phyloP scores from a whole-genome alignment of 257 asterid species.

The Prunella vulgaris region DNA sequence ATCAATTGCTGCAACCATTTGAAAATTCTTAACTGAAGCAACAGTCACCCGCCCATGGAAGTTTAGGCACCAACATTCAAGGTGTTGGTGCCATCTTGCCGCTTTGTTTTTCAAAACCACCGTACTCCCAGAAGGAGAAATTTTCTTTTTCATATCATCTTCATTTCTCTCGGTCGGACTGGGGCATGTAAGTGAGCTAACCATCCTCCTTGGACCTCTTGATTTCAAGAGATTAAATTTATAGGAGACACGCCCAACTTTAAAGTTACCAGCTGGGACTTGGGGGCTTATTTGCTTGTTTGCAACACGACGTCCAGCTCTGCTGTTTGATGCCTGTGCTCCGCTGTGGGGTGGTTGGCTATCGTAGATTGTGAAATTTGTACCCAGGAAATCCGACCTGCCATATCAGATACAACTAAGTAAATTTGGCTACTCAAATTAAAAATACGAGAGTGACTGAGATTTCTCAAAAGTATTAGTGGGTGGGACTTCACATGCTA shows the following conservation, averaged over 20 bases:
- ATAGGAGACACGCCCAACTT: slow-evolving; percentile 71
- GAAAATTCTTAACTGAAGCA: slow-evolving; percentile 94
- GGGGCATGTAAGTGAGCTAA: slow-evolving; percentile 52
- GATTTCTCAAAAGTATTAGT: background rate
- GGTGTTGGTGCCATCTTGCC: slow-evolving; percentile 90
- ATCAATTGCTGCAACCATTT: slow-evolving; percentile 65
- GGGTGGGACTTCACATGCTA: background rate
- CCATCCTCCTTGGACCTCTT: slow-evolving; percentile 94
- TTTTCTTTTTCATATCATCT: slow-evolving; percentile 24
- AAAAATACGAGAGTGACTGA: background rate
- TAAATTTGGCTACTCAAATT: background rate
- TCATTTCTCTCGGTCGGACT: slow-evolving; percentile 13
- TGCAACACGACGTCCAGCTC: slow-evolving; percentile 69
- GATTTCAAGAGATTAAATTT: slow-evolving; percentile 85
- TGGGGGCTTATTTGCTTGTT: slow-evolving; percentile 91
- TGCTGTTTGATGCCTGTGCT: slow-evolving; percentile 74
- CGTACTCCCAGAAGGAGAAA: slow-evolving; percentile 20
- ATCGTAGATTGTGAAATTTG: slow-evolving; percentile 76
- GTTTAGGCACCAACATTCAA: slow-evolving; percentile 98
- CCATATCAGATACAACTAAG: background rate
- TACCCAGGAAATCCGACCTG: slow-evolving; percentile 96
- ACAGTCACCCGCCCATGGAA: slow-evolving; percentile 99
- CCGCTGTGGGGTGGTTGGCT: slow-evolving; percentile 75
- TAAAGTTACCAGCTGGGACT: slow-evolving; percentile 81
- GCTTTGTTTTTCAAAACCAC: slow-evolving; percentile 73